phyloP scores from a whole-genome alignment of 2,329 filamentous ascomycete species.

The Epicoccum nigrum region DNA sequence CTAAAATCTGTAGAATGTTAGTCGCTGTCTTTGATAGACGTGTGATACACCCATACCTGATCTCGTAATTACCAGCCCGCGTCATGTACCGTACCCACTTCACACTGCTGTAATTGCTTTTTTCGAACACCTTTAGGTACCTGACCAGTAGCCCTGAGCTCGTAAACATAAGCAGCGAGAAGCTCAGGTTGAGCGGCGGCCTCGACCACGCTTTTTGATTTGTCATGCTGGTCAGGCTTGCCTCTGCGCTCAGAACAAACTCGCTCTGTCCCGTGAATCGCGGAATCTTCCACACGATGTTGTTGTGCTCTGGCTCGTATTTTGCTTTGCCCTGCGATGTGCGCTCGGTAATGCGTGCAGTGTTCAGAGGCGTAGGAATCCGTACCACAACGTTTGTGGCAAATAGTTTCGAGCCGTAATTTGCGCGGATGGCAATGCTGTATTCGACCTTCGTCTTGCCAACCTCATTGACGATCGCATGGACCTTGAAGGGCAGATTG shows the following conservation, averaged over 20 bases:
- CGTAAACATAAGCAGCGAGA: conserved; percentile 97
- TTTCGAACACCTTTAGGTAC: conserved; percentile 98
- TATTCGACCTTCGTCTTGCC: conserved; percentile 98
- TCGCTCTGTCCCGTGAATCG: conserved; percentile 98
- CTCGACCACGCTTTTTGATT: conserved; percentile 97
- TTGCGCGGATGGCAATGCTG: conserved; percentile 95
- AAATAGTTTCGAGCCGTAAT: conserved; percentile 95
- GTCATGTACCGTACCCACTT: conserved; percentile 99
- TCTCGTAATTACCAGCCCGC: conserved; percentile 95
- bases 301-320: conserved; percentile 97
- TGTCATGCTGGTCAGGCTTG: conserved; percentile 93
- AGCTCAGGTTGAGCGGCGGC: conserved; percentile 88
- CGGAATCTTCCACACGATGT: conserved; percentile 98
- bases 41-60: conserved; percentile 63
- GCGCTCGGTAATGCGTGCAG: conserved; percentile 88
- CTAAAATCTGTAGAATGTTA: conserved; percentile 12
- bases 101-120: conserved; percentile 97
- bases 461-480: conserved; percentile 97
- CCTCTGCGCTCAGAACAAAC: conserved; percentile 92
- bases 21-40: not conserved
- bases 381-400: conserved; percentile 94
- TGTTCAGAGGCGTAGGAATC: conserved; percentile 95
- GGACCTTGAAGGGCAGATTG: conserved; percentile 97
- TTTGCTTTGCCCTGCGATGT: conserved; percentile 97
- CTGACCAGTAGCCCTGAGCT: conserved; percentile 89